Evolutionary conservation across 352 stramenopile species (phyloP), one percentile per base, ranked within the genome.

Genomic region (Aphanomyces stellatus): DNA sequence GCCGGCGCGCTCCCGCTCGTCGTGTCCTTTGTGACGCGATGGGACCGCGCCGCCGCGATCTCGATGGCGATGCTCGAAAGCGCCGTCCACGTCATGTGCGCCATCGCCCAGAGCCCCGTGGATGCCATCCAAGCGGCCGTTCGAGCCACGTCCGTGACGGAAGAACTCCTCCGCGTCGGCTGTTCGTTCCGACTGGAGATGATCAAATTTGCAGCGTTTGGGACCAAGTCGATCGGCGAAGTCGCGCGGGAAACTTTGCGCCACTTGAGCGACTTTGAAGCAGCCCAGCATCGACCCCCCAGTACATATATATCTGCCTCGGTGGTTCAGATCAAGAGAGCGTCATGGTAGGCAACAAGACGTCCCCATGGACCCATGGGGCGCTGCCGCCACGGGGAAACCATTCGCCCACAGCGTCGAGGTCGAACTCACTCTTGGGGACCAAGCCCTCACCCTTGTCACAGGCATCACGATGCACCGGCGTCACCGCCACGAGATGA

Each of bases 161-260:
- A 67, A 13, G 19, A 60, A 13, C 37, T 67, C 6, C 31, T 67
- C 6, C 60, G 60, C 28, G 57, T 67, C 22, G 46, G 60, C 8
- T 67, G 60, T 24, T 67, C 60, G 25, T 67, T 67, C 42, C 41
- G 35, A 4, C 30, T 67, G 15, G 60, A 67, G 34, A 67, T 67
- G 60, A 13, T 59, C 13, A 37, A 43, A 34, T 25, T 46, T 25
- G 48, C n/a, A 8, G 22, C 24, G 6, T 48, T 31, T 37, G 41
- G 60, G 25, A 33, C 24, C 17, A 67, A 67, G 28, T 67, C 60
- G 15, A 8, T 67, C 33, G 60, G 60, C 10, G 60, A 67, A 67
- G 30, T 67, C 17, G 60, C 60, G n/a, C 60, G 60, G 13, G 60
- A 67, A 25, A 57, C 60, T 22, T 28, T 67, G 35, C 60, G 60